These are phyloP conservation scores for Cryphonectria naterciae DNA, from an alignment of 2,329 filamentous ascomycete genomes.

Conservation along the genomic window DNA sequence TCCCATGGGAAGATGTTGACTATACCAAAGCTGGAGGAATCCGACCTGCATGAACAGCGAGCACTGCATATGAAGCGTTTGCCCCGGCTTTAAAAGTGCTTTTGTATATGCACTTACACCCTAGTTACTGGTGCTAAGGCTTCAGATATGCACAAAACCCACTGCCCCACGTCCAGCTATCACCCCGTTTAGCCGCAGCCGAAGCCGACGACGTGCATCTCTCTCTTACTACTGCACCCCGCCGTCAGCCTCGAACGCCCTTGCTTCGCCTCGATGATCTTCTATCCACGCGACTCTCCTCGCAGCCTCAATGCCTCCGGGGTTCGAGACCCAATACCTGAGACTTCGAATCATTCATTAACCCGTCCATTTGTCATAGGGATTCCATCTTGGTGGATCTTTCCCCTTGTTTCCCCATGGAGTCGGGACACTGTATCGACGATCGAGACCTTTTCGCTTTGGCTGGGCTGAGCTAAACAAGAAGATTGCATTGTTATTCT, in stretches of 20 bases:
- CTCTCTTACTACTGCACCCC: neutral
- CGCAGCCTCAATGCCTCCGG: neutral
- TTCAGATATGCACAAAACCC: neutral
- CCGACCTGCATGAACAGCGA: no score
- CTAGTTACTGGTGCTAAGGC: neutral
- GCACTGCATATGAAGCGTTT: neutral
- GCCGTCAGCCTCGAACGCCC: neutral
- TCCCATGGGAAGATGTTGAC: neutral
- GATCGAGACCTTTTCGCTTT: neutral
- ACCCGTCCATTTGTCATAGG: conserved; percentile 2
- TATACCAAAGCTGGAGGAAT: neutral
- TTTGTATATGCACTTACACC: neutral
- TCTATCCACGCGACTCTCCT: neutral
- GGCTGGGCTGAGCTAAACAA: neutral
- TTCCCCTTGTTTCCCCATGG: neutral
- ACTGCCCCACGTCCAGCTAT: conserved; percentile 5
- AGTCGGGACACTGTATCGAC: conserved; percentile 11
- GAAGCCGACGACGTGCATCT: conserved; percentile 8
- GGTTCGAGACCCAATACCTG: neutral
- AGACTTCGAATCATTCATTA: neutral
- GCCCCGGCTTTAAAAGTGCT: neutral
- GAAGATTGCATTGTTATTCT: neutral
- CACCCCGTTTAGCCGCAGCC: conserved; percentile 9
- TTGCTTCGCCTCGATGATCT: neutral
- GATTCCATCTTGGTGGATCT: conserved; percentile 7